Evolutionary conservation across 2,329 filamentous ascomycete species (phyloP).

Genomic region (Penicillium capsulatum): DNA sequence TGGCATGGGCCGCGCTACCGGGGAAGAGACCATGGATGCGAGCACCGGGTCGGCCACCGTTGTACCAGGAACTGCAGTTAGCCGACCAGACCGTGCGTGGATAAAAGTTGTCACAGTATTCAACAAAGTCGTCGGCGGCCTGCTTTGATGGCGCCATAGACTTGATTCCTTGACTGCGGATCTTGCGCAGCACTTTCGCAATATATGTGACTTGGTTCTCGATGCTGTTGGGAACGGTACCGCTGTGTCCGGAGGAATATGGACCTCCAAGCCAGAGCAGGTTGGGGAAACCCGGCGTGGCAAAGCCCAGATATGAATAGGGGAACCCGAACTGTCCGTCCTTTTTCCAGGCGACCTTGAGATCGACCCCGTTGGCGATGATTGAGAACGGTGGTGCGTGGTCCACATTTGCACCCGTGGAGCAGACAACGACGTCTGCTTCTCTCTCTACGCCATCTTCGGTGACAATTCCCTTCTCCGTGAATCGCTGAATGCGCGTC

Average conservation of each 20-base stretch:
- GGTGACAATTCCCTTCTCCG: slow-evolving; percentile 57
- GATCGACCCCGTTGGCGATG: slow-evolving; percentile 50
- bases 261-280: slow-evolving; percentile 62
- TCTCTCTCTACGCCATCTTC: slow-evolving; percentile 53
- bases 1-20: slow-evolving; percentile 61
- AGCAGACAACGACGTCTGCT: slow-evolving; percentile 64
- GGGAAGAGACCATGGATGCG: slow-evolving; percentile 68
- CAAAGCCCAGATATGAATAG: slow-evolving; percentile 62
- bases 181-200: slow-evolving; percentile 64
- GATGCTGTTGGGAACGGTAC: slow-evolving; percentile 63
- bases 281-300: slow-evolving; percentile 64
- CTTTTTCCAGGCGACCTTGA: slow-evolving; percentile 55
- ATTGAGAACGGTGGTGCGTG: slow-evolving; percentile 60
- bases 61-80: slow-evolving; percentile 68
- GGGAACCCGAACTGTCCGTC: slow-evolving; percentile 58
- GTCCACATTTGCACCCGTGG: slow-evolving; percentile 62
- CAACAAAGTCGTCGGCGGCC: slow-evolving; percentile 56
- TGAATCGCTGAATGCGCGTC: slow-evolving; percentile 56
- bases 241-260: slow-evolving; percentile 56
- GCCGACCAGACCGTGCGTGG: slow-evolving; percentile 46
- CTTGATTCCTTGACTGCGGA: slow-evolving; percentile 61
- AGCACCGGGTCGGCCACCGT: slow-evolving; percentile 59
- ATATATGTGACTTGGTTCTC: slow-evolving; percentile 64
- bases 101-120: slow-evolving; percentile 48
- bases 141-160: slow-evolving; percentile 54